These are phyloP conservation scores for Paraphoma sp. DNA, from an alignment of 2,329 filamentous ascomycete genomes.

Conservation along the genomic window DNA sequence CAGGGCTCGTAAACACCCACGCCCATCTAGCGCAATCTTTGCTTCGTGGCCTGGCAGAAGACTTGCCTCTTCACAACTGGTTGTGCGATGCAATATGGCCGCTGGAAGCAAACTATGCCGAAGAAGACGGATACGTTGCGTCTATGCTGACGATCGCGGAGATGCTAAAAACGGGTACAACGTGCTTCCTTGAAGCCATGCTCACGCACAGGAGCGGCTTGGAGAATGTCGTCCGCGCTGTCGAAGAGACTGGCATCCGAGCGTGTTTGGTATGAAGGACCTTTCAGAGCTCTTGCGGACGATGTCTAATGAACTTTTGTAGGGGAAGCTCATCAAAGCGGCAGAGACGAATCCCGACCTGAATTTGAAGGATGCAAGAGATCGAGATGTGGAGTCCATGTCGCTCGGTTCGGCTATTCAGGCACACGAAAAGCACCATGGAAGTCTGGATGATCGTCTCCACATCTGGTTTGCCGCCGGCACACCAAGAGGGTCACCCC, in stretches of 20 bases:
- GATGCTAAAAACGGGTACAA: constrained; percentile 49
- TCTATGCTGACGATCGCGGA: constrained; percentile 44
- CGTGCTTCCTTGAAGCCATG: constrained; percentile 48
- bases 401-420: constrained; percentile 40
- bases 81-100: constrained; percentile 48
- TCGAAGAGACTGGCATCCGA: constrained; percentile 43
- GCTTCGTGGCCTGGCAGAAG: constrained; percentile 39
- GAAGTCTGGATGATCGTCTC: constrained; percentile 50
- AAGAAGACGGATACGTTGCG: constrained; percentile 44
- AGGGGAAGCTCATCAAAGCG: constrained; percentile 49
- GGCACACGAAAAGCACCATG: constrained; percentile 39
- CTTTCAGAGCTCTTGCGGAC: background rate
- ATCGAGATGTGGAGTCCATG: constrained; percentile 47
- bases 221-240: constrained; percentile 33
- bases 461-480: constrained; percentile 58
- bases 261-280: constrained; percentile 27
- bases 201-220: constrained; percentile 41
- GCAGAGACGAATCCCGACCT: constrained; percentile 43
- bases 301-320: background rate
- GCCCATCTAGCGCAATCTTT: constrained; percentile 46
- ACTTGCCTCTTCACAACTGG: constrained; percentile 31
- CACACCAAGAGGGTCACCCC: constrained; percentile 54
- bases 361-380: constrained; percentile 45
- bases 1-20: constrained; percentile 47
- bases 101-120: constrained; percentile 43